Percentiles rank a stretch among this genome's conserved stretches.
phyloP scores from a whole-genome alignment of 1,284 basidiomycete genomes.

The Heterobasidion parviporum region DNA sequence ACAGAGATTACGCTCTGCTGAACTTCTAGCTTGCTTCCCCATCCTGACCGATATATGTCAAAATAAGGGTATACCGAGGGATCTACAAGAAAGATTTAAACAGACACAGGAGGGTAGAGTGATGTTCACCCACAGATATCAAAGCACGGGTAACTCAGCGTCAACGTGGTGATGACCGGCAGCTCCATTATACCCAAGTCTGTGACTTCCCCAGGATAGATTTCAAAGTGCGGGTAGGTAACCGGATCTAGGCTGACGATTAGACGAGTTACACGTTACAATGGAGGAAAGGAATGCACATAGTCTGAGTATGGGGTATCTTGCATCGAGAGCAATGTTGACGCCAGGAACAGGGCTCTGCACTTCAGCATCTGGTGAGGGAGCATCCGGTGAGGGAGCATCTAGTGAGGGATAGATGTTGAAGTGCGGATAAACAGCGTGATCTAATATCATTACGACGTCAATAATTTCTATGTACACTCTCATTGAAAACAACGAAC shows the following conservation, averaged over 20 bases:
- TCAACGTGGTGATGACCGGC: conserved; percentile 4
- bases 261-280: not conserved
- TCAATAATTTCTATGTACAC: not conserved
- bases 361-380: conserved; percentile 1
- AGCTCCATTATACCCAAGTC: not conserved
- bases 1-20: not conserved
- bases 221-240: conserved; percentile 10
- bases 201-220: conserved; percentile 8
- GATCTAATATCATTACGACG: conserved; percentile 4
- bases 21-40: not conserved
- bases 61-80: conserved; percentile 20
- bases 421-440: conserved; percentile 11
- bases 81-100: not conserved
- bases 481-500: not conserved
- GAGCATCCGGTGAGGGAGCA: not conserved
- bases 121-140: conserved; percentile 11
- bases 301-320: not conserved
- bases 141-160: conserved; percentile 15
- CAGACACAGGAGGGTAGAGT: conserved; percentile 4
- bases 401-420: conserved; percentile 16
- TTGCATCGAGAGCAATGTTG: not conserved
- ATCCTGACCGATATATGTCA: conserved; percentile 19
- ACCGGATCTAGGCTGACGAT: conserved; percentile 12
- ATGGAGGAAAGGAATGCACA: not conserved
- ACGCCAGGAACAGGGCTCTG: not conserved